Percentiles rank a stretch among this genome's conserved stretches.
phyloP scores from a whole-genome alignment of 129 eudicot genomes.

The Deinandra increscens region DNA sequence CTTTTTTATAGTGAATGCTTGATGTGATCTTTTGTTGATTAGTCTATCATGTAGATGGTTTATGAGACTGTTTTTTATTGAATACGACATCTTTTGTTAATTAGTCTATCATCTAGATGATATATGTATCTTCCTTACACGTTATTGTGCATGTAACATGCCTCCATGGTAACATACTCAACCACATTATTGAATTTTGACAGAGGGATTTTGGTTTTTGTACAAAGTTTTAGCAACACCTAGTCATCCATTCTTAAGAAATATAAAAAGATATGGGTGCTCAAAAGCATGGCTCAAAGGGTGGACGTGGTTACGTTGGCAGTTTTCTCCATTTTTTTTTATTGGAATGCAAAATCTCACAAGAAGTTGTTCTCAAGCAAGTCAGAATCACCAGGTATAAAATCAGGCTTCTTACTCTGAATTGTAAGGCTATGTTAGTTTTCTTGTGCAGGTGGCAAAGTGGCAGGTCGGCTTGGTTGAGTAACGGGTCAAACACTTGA shows the following conservation, averaged over 20 bases:
- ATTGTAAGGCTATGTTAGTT: background rate
- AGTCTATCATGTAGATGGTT: too few species aligned
- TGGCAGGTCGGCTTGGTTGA: background rate
- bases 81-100: too few species aligned
- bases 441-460: background rate
- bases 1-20: too few species aligned
- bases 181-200: slow-evolving; percentile 19
- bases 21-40: too few species aligned
- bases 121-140: too few species aligned
- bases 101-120: too few species aligned
- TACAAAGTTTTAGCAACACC: slow-evolving; percentile 3
- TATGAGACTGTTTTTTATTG: too few species aligned
- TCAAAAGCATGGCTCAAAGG: slow-evolving; percentile 70
- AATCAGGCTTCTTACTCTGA: background rate
- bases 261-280: slow-evolving; percentile 54
- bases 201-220: slow-evolving; percentile 41
- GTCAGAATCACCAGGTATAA: slow-evolving; percentile 66
- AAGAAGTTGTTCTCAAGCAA: slow-evolving; percentile 86
- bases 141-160: too few species aligned
- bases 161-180: background rate
- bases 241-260: background rate
- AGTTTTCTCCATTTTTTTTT: slow-evolving; percentile 90
- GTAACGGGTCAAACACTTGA: background rate
- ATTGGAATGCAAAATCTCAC: slow-evolving; percentile 93
- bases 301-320: slow-evolving; percentile 87